Evolutionary conservation across 345 rosid species (phyloP), one percentile per base, ranked within the genome.

Genomic region (Eucalyptus urophylla): DNA sequence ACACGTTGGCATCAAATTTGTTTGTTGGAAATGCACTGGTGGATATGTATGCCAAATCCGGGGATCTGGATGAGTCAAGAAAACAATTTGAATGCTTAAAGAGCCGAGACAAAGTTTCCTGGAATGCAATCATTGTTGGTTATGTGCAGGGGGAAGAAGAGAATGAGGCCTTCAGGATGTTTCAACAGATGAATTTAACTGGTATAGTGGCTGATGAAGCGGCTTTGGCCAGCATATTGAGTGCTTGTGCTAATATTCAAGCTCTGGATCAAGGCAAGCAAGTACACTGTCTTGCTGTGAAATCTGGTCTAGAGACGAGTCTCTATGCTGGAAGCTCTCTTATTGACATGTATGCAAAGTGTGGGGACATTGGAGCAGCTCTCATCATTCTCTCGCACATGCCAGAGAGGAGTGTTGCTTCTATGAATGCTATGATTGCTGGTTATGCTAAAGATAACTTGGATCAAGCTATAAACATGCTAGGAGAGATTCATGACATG

Each of bases 91-190:
- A 97, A 91, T 90, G 87, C 69, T 93, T 96, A 90, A 87, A 90
- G 87, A 90, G 89, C 88, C 92, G 86, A 88, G 98, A 97, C 90
- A 92, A 91, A 89, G 92, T 97, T 89, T 94, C 99, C 8, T 97
- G 99, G 99, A 97, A 97, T 94, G 96, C 99, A 89, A 95, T 97
- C 86, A 95, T 97, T 90, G 97, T 94, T 87, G 96, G 99, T 87
- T 97, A 95, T 92, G 97, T 93, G 92, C 97, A 96, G 90, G 95
- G 95, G 89, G 97, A 92, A 92, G 93, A 96, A 51, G 96, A 94
- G 86, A 47, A 86, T 89, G 95, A 95, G 93, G 99, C 97, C 90
- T 96, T 97, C 90, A 89, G 88, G 86, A 92, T 96, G 94, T 97
- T 97, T 89, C 91, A 31, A 90, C 92, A 92, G 88, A 96, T 95